Base-by-base conservation (phyloP, 2,329 filamentous ascomycete species). In the Penicillium thymicola region DNA sequence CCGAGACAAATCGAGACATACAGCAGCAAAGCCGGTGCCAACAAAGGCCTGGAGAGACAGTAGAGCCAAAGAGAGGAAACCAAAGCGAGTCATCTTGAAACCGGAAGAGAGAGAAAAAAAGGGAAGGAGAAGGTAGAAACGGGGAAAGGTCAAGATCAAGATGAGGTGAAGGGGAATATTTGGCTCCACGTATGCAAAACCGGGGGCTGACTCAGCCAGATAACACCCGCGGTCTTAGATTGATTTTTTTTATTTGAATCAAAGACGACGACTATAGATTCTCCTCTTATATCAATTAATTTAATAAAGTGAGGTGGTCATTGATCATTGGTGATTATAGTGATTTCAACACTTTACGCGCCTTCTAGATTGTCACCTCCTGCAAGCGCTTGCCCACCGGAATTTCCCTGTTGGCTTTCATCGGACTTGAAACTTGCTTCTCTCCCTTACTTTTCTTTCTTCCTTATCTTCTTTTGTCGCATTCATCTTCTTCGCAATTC, bases 11-110 rank as follows among this genome's bases (percentile, higher is more conserved):
- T 27, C 54, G 52, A 46, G 63, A 28, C 85, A 71, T 80, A 88
- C 84, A 68, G 80, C 79, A 58, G 77, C 80, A 69, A 85, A 82
- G 58, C 86, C 86, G 66, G 85, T 80, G 67, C 82, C 85, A 72
- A 84, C 81, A 63, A 89, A 78, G 65, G 87, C 82, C 73, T 85
- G 84, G 67, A 90, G 78, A 60, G 89, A 88, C 75, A 91, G 79
- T 60, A 92, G 77, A 66, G 87, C 86, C 68, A 93, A 78, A 58
- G 88, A 81, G 67, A 89, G 85, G 69, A 89, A 82, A 78, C 86
- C 87, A 76, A 90, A 82, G 71, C 83, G 85, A 78, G 87, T 85
- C 90, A 94, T 94, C 53, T 63, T 72, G 72, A 79, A 74, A 53
- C 37, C 48, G 23, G 50, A 47, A 52, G 42, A 60, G 45, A 36